Conservation (phyloP, 2,329 filamentous ascomycete genomes). For the Cyphellophora attinorum region DNA sequence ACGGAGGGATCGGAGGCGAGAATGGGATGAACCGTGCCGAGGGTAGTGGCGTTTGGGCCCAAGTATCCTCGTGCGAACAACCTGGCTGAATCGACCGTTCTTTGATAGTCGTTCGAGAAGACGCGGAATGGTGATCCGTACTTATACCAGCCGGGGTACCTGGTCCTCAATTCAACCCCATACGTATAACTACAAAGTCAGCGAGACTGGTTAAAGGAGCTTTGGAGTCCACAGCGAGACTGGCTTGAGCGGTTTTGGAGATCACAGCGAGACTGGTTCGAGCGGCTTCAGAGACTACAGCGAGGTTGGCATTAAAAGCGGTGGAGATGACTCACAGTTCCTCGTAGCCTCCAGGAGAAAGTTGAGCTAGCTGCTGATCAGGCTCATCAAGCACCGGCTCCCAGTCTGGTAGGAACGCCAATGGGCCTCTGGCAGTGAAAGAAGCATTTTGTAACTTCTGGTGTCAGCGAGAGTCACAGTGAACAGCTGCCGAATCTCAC, state of each 20-base stretch:
- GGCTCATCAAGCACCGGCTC: conserved; percentile 47
- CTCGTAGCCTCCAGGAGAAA: conserved; percentile 54
- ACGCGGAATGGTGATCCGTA: conserved; percentile 44
- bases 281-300: too few relatives aligned
- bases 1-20: conserved; percentile 43
- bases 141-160: conserved; percentile 40
- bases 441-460: conserved; percentile 42
- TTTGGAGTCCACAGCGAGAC: too few relatives aligned
- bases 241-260: too few relatives aligned
- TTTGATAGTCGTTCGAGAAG: conserved; percentile 58
- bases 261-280: too few relatives aligned
- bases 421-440: conserved; percentile 43
- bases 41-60: conserved; percentile 43
- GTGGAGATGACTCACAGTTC: conserved; percentile 29
- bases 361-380: conserved; percentile 45
- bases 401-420: conserved; percentile 53
- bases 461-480: not conserved
- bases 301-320: not conserved
- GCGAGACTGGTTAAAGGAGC: too few relatives aligned
- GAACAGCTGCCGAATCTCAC: conserved; percentile 6
- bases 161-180: conserved; percentile 16
- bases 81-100: conserved; percentile 53
- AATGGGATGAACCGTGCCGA: conserved; percentile 49
- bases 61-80: conserved; percentile 54
- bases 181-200: conserved; percentile 37